Evolutionary conservation across 129 eudicot genomes (phyloP).

Genomic region (Mikania micrantha): DNA sequence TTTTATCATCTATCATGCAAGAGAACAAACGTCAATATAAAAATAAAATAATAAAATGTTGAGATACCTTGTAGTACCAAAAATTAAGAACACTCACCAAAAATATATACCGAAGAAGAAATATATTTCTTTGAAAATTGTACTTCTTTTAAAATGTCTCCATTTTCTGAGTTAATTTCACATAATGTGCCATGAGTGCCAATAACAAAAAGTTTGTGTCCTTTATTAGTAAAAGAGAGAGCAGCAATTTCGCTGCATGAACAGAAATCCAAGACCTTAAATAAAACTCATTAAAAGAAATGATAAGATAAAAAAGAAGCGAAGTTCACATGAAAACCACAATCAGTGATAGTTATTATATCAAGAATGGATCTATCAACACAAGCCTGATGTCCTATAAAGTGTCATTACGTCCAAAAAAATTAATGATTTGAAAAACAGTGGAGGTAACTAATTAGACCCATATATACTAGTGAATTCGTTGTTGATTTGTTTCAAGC

Average conservation of each 20-base stretch:
- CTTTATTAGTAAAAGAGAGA: slow-evolving; percentile 42
- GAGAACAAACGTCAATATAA: slow-evolving; percentile 6
- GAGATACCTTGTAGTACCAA: background rate
- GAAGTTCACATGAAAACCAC: slow-evolving; percentile 2
- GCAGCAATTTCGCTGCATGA: slow-evolving; percentile 40
- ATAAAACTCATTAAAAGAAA: background rate
- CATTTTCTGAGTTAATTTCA: slow-evolving; percentile 46
- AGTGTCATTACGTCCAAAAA: background rate
- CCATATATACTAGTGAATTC: background rate
- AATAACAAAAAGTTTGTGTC: slow-evolving; percentile 31
- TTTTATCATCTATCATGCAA: slow-evolving; percentile 36
- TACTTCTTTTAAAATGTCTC: slow-evolving; percentile 37
- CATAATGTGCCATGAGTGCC: slow-evolving; percentile 34
- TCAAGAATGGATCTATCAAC: background rate
- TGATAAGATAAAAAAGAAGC: background rate
- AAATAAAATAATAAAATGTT: background rate
- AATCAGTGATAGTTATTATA: background rate
- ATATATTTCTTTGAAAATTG: slow-evolving; percentile 36
- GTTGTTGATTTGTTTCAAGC: background rate
- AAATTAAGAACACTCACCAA: slow-evolving; percentile 29
- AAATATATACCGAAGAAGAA: slow-evolving; percentile 24
- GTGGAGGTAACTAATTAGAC: background rate
- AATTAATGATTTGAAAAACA: background rate
- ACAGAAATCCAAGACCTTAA: background rate
- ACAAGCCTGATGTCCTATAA: background rate